A percentile compares a stretch with the other conserved stretches of the same genome.
Conservation (phyloP, 2,329 filamentous ascomycete genomes). For the Aspergillus quadrilineatus region DNA sequence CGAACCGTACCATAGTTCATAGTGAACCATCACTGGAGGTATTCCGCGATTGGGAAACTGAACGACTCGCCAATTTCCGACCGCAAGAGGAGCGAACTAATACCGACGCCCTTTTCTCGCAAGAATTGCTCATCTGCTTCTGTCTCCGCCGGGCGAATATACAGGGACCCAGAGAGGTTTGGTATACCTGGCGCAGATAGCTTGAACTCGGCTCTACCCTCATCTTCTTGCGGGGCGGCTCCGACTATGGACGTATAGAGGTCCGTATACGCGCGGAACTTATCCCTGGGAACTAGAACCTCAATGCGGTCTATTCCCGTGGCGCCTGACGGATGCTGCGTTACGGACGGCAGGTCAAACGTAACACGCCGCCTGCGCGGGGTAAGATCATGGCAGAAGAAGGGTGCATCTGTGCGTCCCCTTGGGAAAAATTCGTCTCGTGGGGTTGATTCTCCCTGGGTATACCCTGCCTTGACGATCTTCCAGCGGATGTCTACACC, state of each 20-base stretch:
- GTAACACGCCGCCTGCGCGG: slow-evolving; percentile 11
- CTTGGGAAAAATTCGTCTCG: slow-evolving; percentile 9
- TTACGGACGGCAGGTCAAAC: slow-evolving; percentile 1
- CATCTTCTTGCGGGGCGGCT: not conserved
- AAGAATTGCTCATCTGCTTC: slow-evolving; percentile 12
- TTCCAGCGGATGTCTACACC: slow-evolving; percentile 15
- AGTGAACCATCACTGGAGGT: slow-evolving; percentile 7
- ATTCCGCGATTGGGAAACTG: slow-evolving; percentile 12
- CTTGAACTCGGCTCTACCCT: slow-evolving; percentile 1
- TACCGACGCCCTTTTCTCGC: slow-evolving; percentile 12
- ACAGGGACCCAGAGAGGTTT: slow-evolving; percentile 3
- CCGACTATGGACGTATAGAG: slow-evolving; percentile 14
- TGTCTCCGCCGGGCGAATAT: slow-evolving; percentile 3
- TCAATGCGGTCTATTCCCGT: slow-evolving; percentile 13
- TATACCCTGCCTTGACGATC: slow-evolving; percentile 9
- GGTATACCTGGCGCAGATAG: slow-evolving; percentile 7
- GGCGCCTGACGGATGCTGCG: slow-evolving; percentile 11
- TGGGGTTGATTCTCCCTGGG: not conserved
- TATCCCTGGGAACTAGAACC: slow-evolving; percentile 9
- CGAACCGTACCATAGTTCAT: too few relatives aligned
- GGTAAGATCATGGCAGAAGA: slow-evolving; percentile 19
- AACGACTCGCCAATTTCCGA: slow-evolving; percentile 3
- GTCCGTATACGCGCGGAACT: not conserved
- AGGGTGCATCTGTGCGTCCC: slow-evolving; percentile 14
- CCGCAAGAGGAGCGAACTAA: slow-evolving; percentile 7